These are phyloP conservation scores for Discostella pseudostelligera DNA, from an alignment of 108 stramenopile genomes.

Conservation along the genomic window DNA sequence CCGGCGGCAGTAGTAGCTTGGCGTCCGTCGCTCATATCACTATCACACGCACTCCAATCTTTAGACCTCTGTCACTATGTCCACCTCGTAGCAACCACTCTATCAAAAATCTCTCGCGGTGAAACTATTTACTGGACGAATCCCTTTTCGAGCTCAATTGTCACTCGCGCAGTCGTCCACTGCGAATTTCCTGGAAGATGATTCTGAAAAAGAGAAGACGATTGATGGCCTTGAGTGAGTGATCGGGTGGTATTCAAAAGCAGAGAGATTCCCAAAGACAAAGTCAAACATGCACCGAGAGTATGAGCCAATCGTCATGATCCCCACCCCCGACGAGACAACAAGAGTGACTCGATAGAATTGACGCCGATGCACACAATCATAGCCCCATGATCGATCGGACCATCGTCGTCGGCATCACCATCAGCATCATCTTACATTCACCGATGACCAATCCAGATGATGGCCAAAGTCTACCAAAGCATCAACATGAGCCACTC, in stretches of 20 bases:
- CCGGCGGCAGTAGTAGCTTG: not conserved
- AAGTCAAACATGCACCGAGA: not conserved
- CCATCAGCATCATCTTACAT: not conserved
- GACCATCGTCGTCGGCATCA: too few relatives aligned
- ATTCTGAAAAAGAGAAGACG: too few relatives aligned
- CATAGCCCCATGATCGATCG: not conserved
- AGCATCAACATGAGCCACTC: too few relatives aligned
- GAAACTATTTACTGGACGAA: too few relatives aligned
- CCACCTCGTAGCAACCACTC: too few relatives aligned
- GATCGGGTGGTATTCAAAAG: not conserved
- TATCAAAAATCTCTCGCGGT: too few relatives aligned
- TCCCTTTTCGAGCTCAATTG: too few relatives aligned
- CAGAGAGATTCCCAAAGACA: not conserved
- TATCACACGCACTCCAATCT: not conserved
- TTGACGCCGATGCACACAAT: conserved; percentile 6
- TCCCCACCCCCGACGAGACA: not conserved
- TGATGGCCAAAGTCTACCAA: too few relatives aligned
- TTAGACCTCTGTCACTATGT: not conserved
- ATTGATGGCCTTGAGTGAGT: not conserved
- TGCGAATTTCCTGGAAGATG: too few relatives aligned
- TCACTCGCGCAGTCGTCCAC: too few relatives aligned
- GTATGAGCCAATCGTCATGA: not conserved
- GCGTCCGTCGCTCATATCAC: not conserved
- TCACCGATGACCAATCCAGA: not conserved
- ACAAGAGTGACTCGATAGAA: not conserved